These are phyloP conservation scores for Monosporascus sp. DNA, from an alignment of 2,329 filamentous ascomycete species.

Conservation along the genomic window DNA sequence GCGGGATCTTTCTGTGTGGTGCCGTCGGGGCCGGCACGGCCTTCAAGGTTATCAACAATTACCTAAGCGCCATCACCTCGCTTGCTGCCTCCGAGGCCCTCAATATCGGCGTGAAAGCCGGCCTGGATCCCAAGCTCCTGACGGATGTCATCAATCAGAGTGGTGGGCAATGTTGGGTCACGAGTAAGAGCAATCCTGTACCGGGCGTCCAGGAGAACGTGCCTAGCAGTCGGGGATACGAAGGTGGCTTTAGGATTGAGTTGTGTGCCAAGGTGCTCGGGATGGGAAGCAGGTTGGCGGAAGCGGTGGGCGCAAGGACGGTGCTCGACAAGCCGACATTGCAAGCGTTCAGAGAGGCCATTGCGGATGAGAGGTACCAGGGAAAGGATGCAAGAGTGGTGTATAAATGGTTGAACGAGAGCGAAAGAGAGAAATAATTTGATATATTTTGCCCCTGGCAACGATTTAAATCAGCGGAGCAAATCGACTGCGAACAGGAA, in stretches of 20 bases:
- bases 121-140: slow-evolving; percentile 38
- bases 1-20: slow-evolving; percentile 56
- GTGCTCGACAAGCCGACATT: slow-evolving; percentile 21
- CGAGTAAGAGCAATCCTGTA: slow-evolving; percentile 26
- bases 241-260: slow-evolving; percentile 27
- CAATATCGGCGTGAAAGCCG: slow-evolving; percentile 32
- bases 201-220: slow-evolving; percentile 24
- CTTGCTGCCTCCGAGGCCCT: slow-evolving; percentile 35
- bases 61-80: slow-evolving; percentile 65
- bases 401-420: slow-evolving; percentile 27
- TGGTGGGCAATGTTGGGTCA: slow-evolving; percentile 44
- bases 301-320: slow-evolving; percentile 22
- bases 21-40: slow-evolving; percentile 58
- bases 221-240: slow-evolving; percentile 23
- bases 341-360: slow-evolving; percentile 21
- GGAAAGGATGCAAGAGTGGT: slow-evolving; percentile 28
- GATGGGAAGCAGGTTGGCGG: slow-evolving; percentile 22
- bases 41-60: slow-evolving; percentile 70
- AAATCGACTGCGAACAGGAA: too few species aligned
- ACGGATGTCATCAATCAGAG: slow-evolving; percentile 65
- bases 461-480: too few species aligned
- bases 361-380: slow-evolving; percentile 21
- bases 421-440: slow-evolving; percentile 3
- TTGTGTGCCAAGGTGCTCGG: slow-evolving; percentile 24
- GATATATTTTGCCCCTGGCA: too few species aligned